Evolutionary conservation across 352 stramenopile genomes (phyloP), one percentile per base, ranked within the genome.

Genomic region (Phytophthora pini): DNA sequence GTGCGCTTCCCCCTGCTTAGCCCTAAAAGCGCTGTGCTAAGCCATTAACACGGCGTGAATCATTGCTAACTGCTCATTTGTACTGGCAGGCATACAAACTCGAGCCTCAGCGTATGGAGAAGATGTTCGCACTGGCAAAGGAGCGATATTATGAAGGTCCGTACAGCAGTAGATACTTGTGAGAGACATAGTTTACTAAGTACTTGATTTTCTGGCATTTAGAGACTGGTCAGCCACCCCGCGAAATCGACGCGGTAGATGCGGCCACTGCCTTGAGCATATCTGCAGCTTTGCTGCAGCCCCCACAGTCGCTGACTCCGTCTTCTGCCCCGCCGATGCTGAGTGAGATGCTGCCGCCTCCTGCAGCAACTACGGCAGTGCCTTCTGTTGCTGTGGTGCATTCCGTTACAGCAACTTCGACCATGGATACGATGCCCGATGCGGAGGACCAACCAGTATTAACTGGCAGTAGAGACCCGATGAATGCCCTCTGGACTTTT

Each of bases 401-500:
- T 43, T 13, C 44, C 5, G 49, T 66, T 9, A 36, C 70, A 9
- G 56, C 67, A 4, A 20, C 41, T 2, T 13, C 62, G 15, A 65
- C 29, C 32, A 64, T 70, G 10, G 56, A 76, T 8, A 20, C 49
- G n/a, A 64, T 79, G 17, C 17, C 46, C 0, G 60, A 55, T 26
- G 7, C 52, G 9, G 47, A 68, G 5, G 61, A 73, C 8, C 48
- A 67, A 4, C 20, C 50, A 15, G 36, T 24, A 22, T n/a, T 68
- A 20, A 64, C 57, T 24, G 63, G 54, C 17, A 46, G 57, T 6
- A 79, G 80, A 48, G 74, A 89, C 54, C 71, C 67, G 40, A 86
- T 87, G 73, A 87, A 88, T 4, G 83, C 83, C 17, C 60, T 92
- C 45, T 89, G 81, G 80, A 89, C 56, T 11, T 92, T 92, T 44